phyloP scores from a whole-genome alignment of 371 early-diverging fungal species.

The Mortierella sp. region DNA sequence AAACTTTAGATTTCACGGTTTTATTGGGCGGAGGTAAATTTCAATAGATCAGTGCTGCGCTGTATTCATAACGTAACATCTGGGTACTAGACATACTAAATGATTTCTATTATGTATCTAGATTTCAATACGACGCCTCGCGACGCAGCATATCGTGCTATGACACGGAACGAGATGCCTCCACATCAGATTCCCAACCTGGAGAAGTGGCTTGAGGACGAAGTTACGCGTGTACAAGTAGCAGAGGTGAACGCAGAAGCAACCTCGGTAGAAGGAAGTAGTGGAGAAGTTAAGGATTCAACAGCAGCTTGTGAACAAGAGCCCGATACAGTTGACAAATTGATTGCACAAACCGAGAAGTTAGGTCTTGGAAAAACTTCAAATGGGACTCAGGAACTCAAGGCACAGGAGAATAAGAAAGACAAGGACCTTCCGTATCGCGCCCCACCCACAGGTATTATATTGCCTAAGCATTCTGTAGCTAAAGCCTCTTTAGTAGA shows the following conservation, averaged over 20 bases:
- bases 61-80: not conserved
- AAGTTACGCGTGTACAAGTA: constrained; percentile 44
- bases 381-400: constrained; percentile 1
- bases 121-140: constrained; percentile 68
- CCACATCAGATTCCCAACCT: constrained; percentile 48
- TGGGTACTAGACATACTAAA: not conserved
- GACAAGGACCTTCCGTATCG: constrained; percentile 45
- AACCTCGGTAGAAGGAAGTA: not conserved
- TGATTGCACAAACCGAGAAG: constrained; percentile 22
- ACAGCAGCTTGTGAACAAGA: not conserved
- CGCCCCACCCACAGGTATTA: constrained; percentile 45
- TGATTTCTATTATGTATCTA: not conserved
- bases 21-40: constrained; percentile 55
- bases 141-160: constrained; percentile 61
- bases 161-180: constrained; percentile 54
- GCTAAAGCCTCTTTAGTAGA: not conserved
- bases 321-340: constrained; percentile 9
- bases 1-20: constrained; percentile 39
- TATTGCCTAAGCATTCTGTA: constrained; percentile 18
- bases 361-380: constrained; percentile 12
- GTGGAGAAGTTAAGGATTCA: not conserved
- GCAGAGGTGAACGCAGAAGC: constrained; percentile 17
- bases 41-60: not conserved
- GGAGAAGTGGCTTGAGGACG: constrained; percentile 40
- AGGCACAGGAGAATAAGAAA: constrained; percentile 2